These are phyloP conservation scores for Leccinum pachyderme DNA, from an alignment of 1,284 basidiomycete species.

Conservation along the genomic window DNA sequence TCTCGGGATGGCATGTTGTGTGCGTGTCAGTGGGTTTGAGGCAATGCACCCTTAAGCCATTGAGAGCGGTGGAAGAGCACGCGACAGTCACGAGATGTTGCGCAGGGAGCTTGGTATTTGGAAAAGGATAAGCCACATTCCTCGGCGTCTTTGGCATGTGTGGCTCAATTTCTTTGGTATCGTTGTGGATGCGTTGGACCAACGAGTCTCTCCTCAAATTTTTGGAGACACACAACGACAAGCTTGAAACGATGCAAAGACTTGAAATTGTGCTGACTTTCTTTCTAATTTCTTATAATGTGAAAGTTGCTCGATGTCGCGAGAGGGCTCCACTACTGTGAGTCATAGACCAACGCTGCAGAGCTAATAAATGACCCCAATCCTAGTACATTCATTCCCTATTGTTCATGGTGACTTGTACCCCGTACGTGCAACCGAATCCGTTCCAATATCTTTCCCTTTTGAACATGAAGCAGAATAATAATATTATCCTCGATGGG, in stretches of 20 bases:
- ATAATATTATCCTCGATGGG: conserved; percentile 9
- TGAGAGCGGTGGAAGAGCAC: not conserved
- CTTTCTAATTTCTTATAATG: not conserved
- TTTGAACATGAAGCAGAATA: not conserved
- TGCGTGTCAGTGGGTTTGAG: not conserved
- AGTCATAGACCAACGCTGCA: not conserved
- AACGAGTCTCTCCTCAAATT: conserved; percentile 3
- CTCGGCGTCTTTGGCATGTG: conserved; percentile 8
- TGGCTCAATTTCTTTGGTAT: conserved; percentile 8
- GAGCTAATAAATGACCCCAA: not conserved
- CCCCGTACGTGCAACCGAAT: not conserved
- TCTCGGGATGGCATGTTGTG: conserved; percentile 26
- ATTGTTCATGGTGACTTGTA: conserved; percentile 5
- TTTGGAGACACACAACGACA: not conserved
- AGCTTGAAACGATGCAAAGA: not conserved
- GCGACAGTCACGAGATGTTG: conserved; percentile 7
- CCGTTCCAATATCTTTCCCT: no score
- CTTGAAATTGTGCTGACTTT: conserved; percentile 5
- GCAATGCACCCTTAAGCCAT: not conserved
- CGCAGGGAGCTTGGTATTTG: conserved; percentile 10
- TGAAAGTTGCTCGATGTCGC: conserved; percentile 7
- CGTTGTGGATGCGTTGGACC: conserved; percentile 8
- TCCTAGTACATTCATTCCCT: conserved; percentile 1
- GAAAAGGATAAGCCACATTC: conserved; percentile 7
- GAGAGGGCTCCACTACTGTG: not conserved